Evolutionary conservation across 805 yeast genomes (phyloP), one percentile per base, ranked within the genome.

Genomic region (Candida railenensis): DNA sequence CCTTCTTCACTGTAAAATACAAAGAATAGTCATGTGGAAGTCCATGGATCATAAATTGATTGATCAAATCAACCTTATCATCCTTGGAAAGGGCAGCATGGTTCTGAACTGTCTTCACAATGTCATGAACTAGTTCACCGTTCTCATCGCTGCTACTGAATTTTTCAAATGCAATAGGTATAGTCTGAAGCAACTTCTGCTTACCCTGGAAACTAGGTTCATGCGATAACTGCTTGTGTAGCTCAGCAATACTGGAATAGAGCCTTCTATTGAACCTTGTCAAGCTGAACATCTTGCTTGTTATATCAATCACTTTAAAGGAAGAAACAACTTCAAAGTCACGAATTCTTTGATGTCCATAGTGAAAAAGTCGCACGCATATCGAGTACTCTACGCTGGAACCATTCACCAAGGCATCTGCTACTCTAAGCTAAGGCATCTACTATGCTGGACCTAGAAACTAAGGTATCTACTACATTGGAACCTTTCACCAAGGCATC

Each of bases 21-120:
- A 59, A 47, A 12, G 73, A 65, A 41, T 62, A 67, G 47, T 56
- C 60, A 12, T 56, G 51, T 14, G 46, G 39, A 19, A 59, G 42
- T 2, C 61, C 65, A 8, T 52, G 49, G 20, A 51, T 46, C 33
- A 66, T 53, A 5, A 61, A 22, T 21, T 53, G 54, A 36, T 57
- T 48, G 15, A 53, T 49, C n/a, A 59, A 36, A 8, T 55, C 48
- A 37, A 47, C 40, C 45, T 52, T 57, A 16, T 48, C 38, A 12
- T 40, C 18, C 12, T 51, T 49, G 16, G 42, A 22, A 32, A 39
- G 42, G 19, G 4, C 19, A 4, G n/a, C 22, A 21, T 39, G 32
- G 30, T 14, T 15, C 42, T 22, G 34, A 4, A 39, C 34, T 28
- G 42, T 16, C 34, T 21, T 9, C 5, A 39, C 22, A 15, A 39